Base-by-base conservation (phyloP, 768 basidiomycete species). In the Candolleomyces aberdarensis region DNA sequence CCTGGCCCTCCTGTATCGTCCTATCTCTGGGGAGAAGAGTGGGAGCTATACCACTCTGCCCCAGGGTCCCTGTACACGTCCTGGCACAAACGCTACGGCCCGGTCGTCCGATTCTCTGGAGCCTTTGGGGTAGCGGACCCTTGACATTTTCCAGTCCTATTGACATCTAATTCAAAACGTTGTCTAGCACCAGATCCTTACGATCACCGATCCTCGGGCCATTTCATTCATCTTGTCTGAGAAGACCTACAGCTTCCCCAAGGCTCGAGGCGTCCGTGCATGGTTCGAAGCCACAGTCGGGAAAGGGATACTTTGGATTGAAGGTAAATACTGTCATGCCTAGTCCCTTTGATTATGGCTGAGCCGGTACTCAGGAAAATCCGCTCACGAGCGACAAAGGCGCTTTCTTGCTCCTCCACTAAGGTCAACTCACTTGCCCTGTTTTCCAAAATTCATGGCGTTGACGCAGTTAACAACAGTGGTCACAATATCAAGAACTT, bases 201-300 rank as follows among this genome's bases (percentile, higher is more conserved):
- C 85, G 15, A 76, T 88, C 40, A 81, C 82, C 0, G 85, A 87
- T 67, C 69, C 77, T 39, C 74, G 76, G 1, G 81, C 86, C 15
- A 80, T 87, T 50, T 71, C 72, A 3, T 84, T 80, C 58, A 84
- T 87, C 57, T 71, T 87, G 1, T 79, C 79, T 31, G 82, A 85
- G 65, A 79, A 76, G 13, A 76, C 79, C 0, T 87, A 86, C 66
- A 72, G 71, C 40, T 87, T 87, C 64, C 86, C 86, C 3, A 87
- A 87, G 69, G 83, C 86, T 9, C 70, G 75, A 52, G 86, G 86
- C 22, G 85, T 86, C 19, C 78, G 86, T 61, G 80, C 79, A 15
- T 88, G 86, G 86, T 87, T 87, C 66, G 77, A 77, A 60, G 80
- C 80, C 36, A 79, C 85, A 1, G 75, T 86, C 6, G 86, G 86